Evolutionary conservation across 2,329 filamentous ascomycete species (phyloP).

Genomic region (Xylaria sp.): DNA sequence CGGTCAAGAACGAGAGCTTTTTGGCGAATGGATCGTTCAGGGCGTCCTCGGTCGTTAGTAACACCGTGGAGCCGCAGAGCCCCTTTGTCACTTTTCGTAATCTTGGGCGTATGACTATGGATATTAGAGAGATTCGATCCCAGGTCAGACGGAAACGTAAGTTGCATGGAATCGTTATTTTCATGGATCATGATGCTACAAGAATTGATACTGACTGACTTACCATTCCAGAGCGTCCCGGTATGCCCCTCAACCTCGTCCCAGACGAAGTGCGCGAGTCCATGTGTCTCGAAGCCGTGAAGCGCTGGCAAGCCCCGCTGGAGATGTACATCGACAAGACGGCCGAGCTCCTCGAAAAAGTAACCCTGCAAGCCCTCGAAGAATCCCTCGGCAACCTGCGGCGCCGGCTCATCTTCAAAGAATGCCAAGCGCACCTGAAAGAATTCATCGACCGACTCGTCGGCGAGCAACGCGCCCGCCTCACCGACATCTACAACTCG

Average conservation of each 20-base stretch:
- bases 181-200: background rate
- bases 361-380: conserved; percentile 44
- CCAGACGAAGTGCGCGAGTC: conserved; percentile 56
- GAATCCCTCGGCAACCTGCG: conserved; percentile 43
- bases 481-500: conserved; percentile 45
- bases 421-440: conserved; percentile 40
- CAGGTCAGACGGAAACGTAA: conserved; percentile 48
- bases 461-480: conserved; percentile 33
- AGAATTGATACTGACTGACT: background rate
- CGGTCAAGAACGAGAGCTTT: conserved; percentile 38
- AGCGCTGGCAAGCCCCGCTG: conserved; percentile 53
- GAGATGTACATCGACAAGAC: conserved; percentile 44
- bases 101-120: conserved; percentile 39
- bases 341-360: conserved; percentile 42
- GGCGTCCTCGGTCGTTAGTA: conserved; percentile 24
- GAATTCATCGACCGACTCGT: conserved; percentile 41
- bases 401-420: conserved; percentile 46
- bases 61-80: conserved; percentile 13
- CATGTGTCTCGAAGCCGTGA: conserved; percentile 52
- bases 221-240: conserved; percentile 38
- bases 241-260: conserved; percentile 51
- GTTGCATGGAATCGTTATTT: background rate
- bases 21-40: conserved; percentile 23
- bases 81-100: conserved; percentile 38
- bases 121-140: conserved; percentile 46